Conservation (phyloP, 176 grass and related monocot genomes). For the Avena atlantica region DNA sequence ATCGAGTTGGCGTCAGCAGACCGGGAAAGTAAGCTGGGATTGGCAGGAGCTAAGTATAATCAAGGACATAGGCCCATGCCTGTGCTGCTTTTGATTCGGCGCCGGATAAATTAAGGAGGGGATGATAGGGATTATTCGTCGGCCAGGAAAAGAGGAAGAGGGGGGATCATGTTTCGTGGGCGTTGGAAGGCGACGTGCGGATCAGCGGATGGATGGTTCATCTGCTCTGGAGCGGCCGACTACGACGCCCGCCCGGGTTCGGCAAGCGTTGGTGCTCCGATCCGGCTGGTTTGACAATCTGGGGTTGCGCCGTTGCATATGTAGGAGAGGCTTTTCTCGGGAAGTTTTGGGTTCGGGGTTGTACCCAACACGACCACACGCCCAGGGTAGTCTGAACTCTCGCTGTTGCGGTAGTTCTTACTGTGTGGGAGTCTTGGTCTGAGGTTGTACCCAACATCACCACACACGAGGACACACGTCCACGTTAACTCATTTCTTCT, state of each 20-base stretch:
- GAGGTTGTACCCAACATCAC: constrained; percentile 9
- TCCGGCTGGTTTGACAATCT: constrained; percentile 13
- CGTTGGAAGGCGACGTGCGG: not conserved
- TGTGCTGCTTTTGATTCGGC: not conserved
- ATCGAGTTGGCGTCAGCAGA: constrained; percentile 2
- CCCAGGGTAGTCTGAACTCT: not conserved
- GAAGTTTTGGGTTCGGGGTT: not conserved
- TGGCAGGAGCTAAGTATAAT: not conserved
- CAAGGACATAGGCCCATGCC: not conserved
- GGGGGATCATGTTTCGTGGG: not conserved
- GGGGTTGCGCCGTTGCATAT: not conserved
- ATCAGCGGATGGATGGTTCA: not conserved
- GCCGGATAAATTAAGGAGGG: not conserved
- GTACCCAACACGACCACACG: not conserved
- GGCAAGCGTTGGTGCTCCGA: not conserved
- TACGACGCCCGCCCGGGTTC: not conserved
- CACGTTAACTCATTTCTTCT: not conserved
- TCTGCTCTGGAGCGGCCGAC: not conserved
- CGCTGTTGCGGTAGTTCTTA: not conserved
- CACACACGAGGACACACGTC: not conserved
- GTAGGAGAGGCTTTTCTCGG: not conserved
- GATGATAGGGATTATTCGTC: not conserved
- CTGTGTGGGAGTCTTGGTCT: not conserved
- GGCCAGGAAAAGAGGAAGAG: not conserved
- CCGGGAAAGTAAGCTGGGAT: constrained; percentile 2